These are phyloP conservation scores for Mycothermus thermophilus DNA, from an alignment of 495 filamentous ascomycete species.

Conservation along the genomic window DNA sequence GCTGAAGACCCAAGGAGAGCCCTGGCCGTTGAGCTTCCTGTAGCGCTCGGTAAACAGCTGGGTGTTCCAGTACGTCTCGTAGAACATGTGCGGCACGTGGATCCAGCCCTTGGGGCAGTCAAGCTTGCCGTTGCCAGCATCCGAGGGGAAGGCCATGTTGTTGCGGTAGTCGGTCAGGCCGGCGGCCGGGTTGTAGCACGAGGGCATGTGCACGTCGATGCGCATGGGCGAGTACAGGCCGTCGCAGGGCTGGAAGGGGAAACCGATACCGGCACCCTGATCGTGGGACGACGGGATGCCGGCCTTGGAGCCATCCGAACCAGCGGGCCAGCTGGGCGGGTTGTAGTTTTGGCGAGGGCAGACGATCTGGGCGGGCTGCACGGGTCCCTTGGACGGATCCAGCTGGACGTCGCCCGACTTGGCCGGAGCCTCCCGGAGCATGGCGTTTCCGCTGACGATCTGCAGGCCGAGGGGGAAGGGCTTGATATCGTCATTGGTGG, in stretches of 20 bases:
- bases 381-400: constrained; percentile 27
- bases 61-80: constrained; percentile 54
- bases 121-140: constrained; percentile 36
- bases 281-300: constrained; percentile 39
- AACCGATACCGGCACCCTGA: constrained; percentile 33
- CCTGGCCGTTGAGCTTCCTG: constrained; percentile 39
- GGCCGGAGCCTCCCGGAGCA: constrained; percentile 27
- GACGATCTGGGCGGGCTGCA: constrained; percentile 32
- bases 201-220: constrained; percentile 38
- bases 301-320: constrained; percentile 31
- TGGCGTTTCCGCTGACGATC: constrained; percentile 55
- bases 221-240: constrained; percentile 44
- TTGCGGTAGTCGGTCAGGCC: constrained; percentile 36
- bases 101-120: constrained; percentile 50
- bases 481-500: constrained; percentile 43
- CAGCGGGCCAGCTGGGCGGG: constrained; percentile 37
- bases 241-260: constrained; percentile 38
- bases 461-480: constrained; percentile 58
- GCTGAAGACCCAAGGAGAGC: constrained; percentile 51
- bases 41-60: constrained; percentile 38
- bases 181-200: constrained; percentile 45
- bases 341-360: constrained; percentile 33
- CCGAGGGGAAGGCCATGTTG: constrained; percentile 39
- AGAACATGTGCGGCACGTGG: constrained; percentile 47
- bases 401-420: constrained; percentile 21